Percentiles rank a stretch among this genome's conserved stretches.
Evolutionary conservation across 805 yeast species (phyloP).

Genomic region (Suhomyces faveliae): DNA sequence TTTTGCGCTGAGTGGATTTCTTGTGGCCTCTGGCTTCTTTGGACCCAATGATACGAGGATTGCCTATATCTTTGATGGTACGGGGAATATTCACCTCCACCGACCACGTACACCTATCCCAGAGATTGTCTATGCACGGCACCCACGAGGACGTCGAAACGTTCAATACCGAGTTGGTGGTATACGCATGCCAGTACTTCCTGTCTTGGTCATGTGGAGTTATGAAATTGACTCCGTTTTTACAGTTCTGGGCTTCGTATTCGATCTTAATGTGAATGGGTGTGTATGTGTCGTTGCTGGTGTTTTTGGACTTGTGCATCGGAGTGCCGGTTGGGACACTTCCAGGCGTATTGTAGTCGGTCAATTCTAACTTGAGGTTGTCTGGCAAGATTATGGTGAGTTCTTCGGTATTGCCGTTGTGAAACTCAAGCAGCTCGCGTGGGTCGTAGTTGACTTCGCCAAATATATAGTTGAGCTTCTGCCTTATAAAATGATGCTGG

Average conservation of each 20-base stretch:
- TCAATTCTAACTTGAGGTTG: conserved; percentile 57
- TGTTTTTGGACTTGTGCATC: conserved; percentile 29
- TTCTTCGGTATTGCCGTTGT: conserved; percentile 57
- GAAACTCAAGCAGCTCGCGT: conserved; percentile 15
- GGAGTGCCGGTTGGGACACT: conserved; percentile 35
- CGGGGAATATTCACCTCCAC: conserved; percentile 82
- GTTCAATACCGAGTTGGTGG: conserved; percentile 74
- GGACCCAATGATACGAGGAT: conserved; percentile 43
- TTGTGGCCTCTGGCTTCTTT: conserved; percentile 16
- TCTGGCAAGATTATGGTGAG: conserved; percentile 64
- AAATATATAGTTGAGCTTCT: conserved; percentile 51
- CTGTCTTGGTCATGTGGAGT: conserved; percentile 54
- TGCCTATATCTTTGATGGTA: conserved; percentile 69
- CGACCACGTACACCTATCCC: conserved; percentile 92
- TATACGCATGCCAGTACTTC: conserved; percentile 78
- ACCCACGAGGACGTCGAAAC: conserved; percentile 94
- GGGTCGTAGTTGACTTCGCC: conserved; percentile 44
- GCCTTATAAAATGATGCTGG: conserved; percentile 60
- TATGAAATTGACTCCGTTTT: conserved; percentile 73
- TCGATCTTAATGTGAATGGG: conserved; percentile 72
- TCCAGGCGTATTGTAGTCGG: conserved; percentile 44
- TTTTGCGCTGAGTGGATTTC: conserved; percentile 9
- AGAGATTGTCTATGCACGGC: conserved; percentile 87
- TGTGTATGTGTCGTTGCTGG: conserved; percentile 49
- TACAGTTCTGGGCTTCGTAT: conserved; percentile 63